These are phyloP conservation scores for Voacanga thouarsii DNA, from an alignment of 257 asterid genomes.

Conservation along the genomic window DNA sequence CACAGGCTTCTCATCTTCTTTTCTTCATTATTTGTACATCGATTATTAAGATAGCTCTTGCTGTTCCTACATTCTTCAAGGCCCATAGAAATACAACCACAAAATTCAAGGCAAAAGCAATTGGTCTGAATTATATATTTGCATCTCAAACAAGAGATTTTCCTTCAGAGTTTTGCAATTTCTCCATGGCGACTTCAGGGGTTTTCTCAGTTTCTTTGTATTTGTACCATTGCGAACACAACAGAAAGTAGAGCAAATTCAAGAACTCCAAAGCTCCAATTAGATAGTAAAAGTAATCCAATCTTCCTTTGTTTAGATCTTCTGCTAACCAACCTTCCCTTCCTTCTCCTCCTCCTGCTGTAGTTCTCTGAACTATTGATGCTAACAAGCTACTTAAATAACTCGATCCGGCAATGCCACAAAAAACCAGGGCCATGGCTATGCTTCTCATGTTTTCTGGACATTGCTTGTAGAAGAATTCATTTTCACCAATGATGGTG, in stretches of 20 bases:
- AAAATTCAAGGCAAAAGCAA: not conserved
- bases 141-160: conserved; percentile 20
- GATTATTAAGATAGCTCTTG: not conserved
- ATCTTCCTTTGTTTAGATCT: conserved; percentile 37
- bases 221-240: conserved; percentile 36
- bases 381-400: conserved; percentile 30
- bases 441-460: conserved; percentile 44
- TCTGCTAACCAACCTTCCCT: conserved; percentile 34
- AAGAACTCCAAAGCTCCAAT: conserved; percentile 26
- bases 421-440: conserved; percentile 32
- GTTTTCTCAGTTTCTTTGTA: conserved; percentile 26
- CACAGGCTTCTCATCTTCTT: too few species aligned
- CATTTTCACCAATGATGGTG: conserved; percentile 22
- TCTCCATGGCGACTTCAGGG: conserved; percentile 11
- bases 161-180: conserved; percentile 3
- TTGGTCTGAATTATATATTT: not conserved
- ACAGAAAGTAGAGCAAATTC: conserved; percentile 25
- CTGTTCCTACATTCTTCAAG: not conserved
- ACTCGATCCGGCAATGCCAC: conserved; percentile 24
- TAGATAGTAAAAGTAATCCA: conserved; percentile 34
- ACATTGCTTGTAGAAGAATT: conserved; percentile 36
- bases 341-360: conserved; percentile 15
- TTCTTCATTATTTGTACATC: not conserved
- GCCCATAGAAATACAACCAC: not conserved
- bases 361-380: conserved; percentile 24